These are phyloP conservation scores for Triadica sebifera DNA, from an alignment of 345 rosid genomes.

Conservation along the genomic window DNA sequence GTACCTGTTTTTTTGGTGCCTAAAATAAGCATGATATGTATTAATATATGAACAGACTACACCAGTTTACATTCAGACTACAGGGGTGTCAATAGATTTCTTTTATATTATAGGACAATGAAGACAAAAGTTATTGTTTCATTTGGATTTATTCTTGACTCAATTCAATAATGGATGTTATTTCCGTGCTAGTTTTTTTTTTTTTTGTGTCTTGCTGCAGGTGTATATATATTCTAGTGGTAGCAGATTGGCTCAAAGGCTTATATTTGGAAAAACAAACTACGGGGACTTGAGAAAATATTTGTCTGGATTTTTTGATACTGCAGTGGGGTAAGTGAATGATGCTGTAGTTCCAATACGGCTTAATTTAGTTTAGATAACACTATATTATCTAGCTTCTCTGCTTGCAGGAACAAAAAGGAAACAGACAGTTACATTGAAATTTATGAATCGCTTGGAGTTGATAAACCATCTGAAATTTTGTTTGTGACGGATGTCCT, in stretches of 20 bases:
- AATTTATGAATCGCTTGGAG: constrained; percentile 73
- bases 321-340: constrained; percentile 62
- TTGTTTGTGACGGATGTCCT: constrained; percentile 73
- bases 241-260: constrained; percentile 92
- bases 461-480: constrained; percentile 76
- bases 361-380: background rate
- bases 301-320: constrained; percentile 81
- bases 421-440: constrained; percentile 70
- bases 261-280: constrained; percentile 77
- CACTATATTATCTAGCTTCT: background rate
- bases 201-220: constrained; percentile 36
- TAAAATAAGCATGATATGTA: background rate
- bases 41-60: background rate
- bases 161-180: background rate
- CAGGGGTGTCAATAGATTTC: too few relatives aligned
- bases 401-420: constrained; percentile 69
- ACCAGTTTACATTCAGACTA: background rate
- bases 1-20: background rate
- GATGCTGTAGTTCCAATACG: background rate
- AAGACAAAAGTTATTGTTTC: too few relatives aligned
- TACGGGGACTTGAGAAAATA: constrained; percentile 83
- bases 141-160: too few relatives aligned
- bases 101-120: too few relatives aligned
- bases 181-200: constrained; percentile 4
- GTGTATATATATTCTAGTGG: constrained; percentile 96